Evolutionary conservation across 1,284 basidiomycete genomes (phyloP), one percentile per base, ranked within the genome.

Genomic region (Tremellales sp.): DNA sequence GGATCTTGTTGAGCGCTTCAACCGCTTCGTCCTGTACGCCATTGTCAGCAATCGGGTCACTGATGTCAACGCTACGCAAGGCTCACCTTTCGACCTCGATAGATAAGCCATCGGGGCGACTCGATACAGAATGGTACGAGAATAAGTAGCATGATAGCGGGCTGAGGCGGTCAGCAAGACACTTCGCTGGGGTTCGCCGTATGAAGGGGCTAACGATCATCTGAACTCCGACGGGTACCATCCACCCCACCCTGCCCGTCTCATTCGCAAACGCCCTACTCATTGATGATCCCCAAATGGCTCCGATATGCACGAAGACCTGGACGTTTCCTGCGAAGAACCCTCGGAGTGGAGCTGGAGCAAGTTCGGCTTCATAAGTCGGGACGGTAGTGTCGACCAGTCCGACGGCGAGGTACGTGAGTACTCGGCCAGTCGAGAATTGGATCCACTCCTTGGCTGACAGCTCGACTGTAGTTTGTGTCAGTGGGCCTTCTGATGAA

Each of bases 391-490:
- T 56, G 27, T 63, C 61, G 43, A 61, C 50, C 24, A 57, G 44
- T 13, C 61, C 61, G n/a, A 57, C 49, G 8, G 56, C 51, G 7
- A 56, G 22, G 47, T 63, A 63, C 11, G 54, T 46, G 36, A 63
- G 24, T 12, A 60, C 53, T 17, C 61, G 54, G 0, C 61, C 61
- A 36, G 53, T 45, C 4, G 58, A 40, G 24, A 49, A 51, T 23
- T 45, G 40, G 24, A 43, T 42, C 52, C 52, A 54, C 26, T 47
- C 40, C 26, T 40, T 47, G 11, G 58, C 43, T 10, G 51, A 49
- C 17, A 53, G 43, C 43, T 59, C 49, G 27, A 56, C 54, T 56
- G 45, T 19, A 13, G 26, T 39, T 23, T 43, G 33, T 12, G 21
- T 13, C 31, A 26, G 1, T n/a, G 10, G 29, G 3, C 37, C 3